A percentile compares a stretch with the other conserved stretches of the same genome.
phyloP scores from a whole-genome alignment of 495 filamentous ascomycete species.

The Lasiosphaeria hispida region DNA sequence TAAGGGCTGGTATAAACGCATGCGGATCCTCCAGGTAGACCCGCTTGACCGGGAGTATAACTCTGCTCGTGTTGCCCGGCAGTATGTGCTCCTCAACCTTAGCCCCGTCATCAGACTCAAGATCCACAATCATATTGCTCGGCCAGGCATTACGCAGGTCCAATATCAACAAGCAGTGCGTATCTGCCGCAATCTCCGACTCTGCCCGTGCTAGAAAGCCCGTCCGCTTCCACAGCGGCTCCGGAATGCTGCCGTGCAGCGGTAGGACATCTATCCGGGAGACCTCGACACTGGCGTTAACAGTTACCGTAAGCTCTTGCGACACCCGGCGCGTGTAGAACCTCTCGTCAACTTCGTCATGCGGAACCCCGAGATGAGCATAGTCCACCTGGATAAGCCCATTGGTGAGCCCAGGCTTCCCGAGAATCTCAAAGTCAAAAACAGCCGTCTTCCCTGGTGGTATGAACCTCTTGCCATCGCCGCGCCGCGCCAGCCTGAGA shows the following conservation, averaged over 20 bases:
- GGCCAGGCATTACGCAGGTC: conserved; percentile 91
- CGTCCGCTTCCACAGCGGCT: conserved; percentile 43
- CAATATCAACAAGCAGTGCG: conserved; percentile 76
- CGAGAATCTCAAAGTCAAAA: conserved; percentile 81
- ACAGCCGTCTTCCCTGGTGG: conserved; percentile 64
- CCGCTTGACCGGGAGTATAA: conserved; percentile 73
- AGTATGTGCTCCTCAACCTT: conserved; percentile 57
- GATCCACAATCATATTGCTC: conserved; percentile 62
- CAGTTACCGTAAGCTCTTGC: conserved; percentile 80
- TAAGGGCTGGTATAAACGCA: conserved; percentile 74
- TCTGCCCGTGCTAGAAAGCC: conserved; percentile 25
- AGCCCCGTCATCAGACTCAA: conserved; percentile 39
- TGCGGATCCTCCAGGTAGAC: conserved; percentile 74
- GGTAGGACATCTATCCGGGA: conserved; percentile 75
- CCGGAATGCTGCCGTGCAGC: conserved; percentile 53
- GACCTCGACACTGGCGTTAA: conserved; percentile 85
- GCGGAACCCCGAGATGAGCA: conserved; percentile 63
- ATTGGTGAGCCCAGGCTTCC: conserved; percentile 80
- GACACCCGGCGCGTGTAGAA: conserved; percentile 85
- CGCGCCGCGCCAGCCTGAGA: conserved; percentile 59
- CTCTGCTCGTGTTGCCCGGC: conserved; percentile 73
- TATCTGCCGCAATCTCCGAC: conserved; percentile 39
- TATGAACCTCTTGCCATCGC: conserved; percentile 56
- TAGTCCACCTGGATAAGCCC: conserved; percentile 84
- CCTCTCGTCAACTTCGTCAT: conserved; percentile 60